These are phyloP conservation scores for Yarrowia porcina DNA, from an alignment of 805 yeast genomes.

Conservation along the genomic window DNA sequence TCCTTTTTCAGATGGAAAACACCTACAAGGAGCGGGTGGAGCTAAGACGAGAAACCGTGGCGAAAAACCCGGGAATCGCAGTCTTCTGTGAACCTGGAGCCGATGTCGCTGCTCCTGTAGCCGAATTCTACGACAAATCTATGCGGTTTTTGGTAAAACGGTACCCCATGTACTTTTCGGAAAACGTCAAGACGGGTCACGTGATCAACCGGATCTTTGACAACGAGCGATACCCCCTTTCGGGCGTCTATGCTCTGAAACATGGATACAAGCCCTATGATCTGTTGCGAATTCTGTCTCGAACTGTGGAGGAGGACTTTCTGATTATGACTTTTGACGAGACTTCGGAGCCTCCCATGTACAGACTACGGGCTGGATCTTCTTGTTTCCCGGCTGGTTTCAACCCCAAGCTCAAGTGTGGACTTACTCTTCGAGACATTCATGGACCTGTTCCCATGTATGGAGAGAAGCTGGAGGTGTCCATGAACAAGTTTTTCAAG, in stretches of 20 bases:
- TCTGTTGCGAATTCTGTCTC: conserved; percentile 30
- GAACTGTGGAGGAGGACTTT: conserved; percentile 61
- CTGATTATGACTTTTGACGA: conserved; percentile 56
- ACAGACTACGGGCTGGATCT: conserved; percentile 53
- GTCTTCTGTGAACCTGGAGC: conserved; percentile 39
- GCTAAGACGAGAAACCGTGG: conserved; percentile 40
- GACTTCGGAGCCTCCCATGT: conserved; percentile 36
- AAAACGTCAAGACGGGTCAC: conserved; percentile 31
- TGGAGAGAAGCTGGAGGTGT: conserved; percentile 49
- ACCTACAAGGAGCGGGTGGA: conserved; percentile 50
- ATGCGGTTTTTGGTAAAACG: conserved; percentile 44
- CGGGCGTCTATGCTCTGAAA: neutral
- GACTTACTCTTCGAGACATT: conserved; percentile 54
- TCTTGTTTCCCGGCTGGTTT: conserved; percentile 73
- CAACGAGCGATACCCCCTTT: conserved; percentile 40
- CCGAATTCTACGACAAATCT: conserved; percentile 50
- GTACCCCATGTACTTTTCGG: conserved; percentile 53
- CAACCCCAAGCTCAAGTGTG: conserved; percentile 54
- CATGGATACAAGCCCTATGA: conserved; percentile 27
- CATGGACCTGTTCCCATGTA: conserved; percentile 76
- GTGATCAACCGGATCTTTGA: conserved; percentile 37
- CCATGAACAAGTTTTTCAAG: conserved; percentile 67
- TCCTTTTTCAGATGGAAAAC: conserved; percentile 61
- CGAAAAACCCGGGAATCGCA: conserved; percentile 36
- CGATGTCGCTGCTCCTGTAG: conserved; percentile 41